Base-by-base conservation (phyloP, 345 rosid species). In the Populus euphratica region DNA sequence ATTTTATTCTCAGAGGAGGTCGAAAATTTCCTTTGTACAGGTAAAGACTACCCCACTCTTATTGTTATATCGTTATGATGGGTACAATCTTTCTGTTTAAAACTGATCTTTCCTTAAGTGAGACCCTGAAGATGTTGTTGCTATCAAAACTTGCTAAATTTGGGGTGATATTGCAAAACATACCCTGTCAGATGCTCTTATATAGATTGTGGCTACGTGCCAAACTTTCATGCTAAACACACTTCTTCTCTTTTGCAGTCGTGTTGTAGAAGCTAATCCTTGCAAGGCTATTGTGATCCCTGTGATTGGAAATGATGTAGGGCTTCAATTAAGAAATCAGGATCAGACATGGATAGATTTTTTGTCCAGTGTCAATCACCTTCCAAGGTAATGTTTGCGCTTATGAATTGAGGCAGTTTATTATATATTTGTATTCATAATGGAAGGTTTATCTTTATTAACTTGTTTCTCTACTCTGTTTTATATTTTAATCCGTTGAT, bases 21-120 rank as follows among this genome's bases (percentile, higher is more conserved):
- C 90, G 89, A 39, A 89, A 90, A 77, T 82, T 87, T 83, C 92
- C 95, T 73, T 84, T 94, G 62, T 94, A 93, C 88, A 93, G 98
- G 98, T 94, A 84, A 29, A 31, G 27, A 49, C 38, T 38, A 41
- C 33, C 50, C 50, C 50, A 47, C 50, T 47, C 17, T 47, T 47
- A 3, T 47, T 47, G 14, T 47, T 47, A 41, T 10, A 41, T 41
- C 13, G 4, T 10, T 41, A 41, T 47, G 50, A 47, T 47, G 50
- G 17, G 50, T 5, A 47, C 5, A 3, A 47, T 13, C 17, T 14
- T 12, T 47, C 50, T 47, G 44, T 41, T 47, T 4, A 4, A 47
- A 47, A 47, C 44, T 13, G 17, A 47, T 47, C 50, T 13, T 14
- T 14, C 50, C 50, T 13, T 47, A 47, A 12, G 50, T 47, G 50